Evolutionary conservation across 768 basidiomycete species (phyloP), one percentile per base, ranked within the genome.

Genomic region (Neoboletus brunneissimus): DNA sequence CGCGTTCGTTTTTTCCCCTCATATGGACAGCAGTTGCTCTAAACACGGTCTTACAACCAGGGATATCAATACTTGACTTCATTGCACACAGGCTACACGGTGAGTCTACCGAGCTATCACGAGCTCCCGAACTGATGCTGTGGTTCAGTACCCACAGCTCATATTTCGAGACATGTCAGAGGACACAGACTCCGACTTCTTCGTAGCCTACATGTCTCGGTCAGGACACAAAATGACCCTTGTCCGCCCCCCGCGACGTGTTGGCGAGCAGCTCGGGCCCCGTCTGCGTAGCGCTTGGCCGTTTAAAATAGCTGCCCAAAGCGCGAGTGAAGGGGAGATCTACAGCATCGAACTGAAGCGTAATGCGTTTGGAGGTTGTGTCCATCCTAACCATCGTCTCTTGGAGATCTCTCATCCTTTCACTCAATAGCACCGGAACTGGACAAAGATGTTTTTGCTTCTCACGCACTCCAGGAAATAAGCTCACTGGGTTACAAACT

Each of bases 1-100:
- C 76, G 83, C 64, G 88, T 88, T 63, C 55, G 79, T 72, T 25
- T 20, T 50, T 53, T 47, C 55, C 44, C 51, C 25, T 46, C 37
- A 29, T 49, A 12, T 56, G 29, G 9, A 58, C 25, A 46, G 38
- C 57, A 48, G 41, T 47, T 35, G 42, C 51, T 58, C 56, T 62
- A 57, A 54, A 54, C 29, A 44, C 22, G 7, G 48, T 54, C 23
- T 59, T 48, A 29, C 42, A 60, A 45, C 45, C n/a, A 91, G 88
- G 89, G 89, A 37, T 91, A 84, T 63, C 74, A 80, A n/a, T 89
- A 87, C 59, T 74, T 84, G 61, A 81, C 88, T 25, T 76, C 80
- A n/a, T 76, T 83, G 34, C 84, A 83, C 60, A 77, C 79, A 8
- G 81, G 79, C 34, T 79, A 79, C 57, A 61, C 80, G 31, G 88